Conservation (phyloP, 176 grass and related monocot genomes). For the Tuctoria greenei region DNA sequence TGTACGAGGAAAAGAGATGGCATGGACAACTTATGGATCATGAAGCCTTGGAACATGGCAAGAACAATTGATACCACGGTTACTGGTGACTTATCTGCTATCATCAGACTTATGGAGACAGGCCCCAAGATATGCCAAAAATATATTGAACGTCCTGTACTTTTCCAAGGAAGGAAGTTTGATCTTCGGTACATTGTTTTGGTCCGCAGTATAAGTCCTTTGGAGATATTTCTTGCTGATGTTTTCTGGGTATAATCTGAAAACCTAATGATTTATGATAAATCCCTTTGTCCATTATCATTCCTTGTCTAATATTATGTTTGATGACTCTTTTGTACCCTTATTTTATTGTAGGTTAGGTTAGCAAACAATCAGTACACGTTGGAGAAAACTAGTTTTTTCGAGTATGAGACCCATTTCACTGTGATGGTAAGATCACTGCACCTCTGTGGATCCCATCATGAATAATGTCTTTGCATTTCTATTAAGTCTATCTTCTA, state of each 20-base stretch:
- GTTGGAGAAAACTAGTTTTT: slow-evolving; percentile 86
- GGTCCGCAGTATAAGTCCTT: slow-evolving; percentile 77
- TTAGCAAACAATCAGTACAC: slow-evolving; percentile 92
- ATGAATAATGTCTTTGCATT: slow-evolving; percentile 23
- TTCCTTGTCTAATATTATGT: slow-evolving; percentile 25
- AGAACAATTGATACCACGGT: slow-evolving; percentile 93
- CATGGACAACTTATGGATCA: slow-evolving; percentile 85
- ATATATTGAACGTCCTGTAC: slow-evolving; percentile 77
- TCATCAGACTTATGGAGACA: slow-evolving; percentile 94
- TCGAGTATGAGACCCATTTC: slow-evolving; percentile 98
- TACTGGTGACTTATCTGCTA: slow-evolving; percentile 77
- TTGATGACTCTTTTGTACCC: slow-evolving; percentile 30
- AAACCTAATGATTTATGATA: slow-evolving; percentile 22
- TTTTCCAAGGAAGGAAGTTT: slow-evolving; percentile 94
- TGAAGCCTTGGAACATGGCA: slow-evolving; percentile 99
- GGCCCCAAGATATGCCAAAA: slow-evolving; percentile 99
- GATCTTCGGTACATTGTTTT: slow-evolving; percentile 89
- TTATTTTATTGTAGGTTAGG: slow-evolving; percentile 64
- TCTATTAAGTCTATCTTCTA: slow-evolving; percentile 1
- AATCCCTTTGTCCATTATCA: slow-evolving; percentile 11
- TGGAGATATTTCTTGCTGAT: slow-evolving; percentile 87
- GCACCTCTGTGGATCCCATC: neutral
- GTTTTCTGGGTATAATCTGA: slow-evolving; percentile 82
- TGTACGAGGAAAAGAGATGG: slow-evolving; percentile 61
- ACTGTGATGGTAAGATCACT: slow-evolving; percentile 83